Base-by-base conservation (phyloP, 140 eudicot genomes). In the Erigeron philadelphicus region DNA sequence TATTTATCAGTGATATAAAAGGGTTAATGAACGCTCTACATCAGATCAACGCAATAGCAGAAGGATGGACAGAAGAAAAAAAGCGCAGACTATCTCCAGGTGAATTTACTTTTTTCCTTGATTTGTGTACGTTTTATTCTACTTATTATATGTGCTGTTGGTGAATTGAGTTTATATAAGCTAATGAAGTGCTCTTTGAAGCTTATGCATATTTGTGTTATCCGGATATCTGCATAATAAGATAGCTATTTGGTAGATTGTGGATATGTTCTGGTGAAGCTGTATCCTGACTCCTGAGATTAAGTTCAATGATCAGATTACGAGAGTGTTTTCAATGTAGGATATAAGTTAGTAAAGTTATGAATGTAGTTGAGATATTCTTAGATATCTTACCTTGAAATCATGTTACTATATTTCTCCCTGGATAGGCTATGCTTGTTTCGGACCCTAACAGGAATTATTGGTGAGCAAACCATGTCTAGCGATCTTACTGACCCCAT, bases 11-110 rank as follows among this genome's bases (percentile, higher is more conserved):
- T 69, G 98, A 92, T 41, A 86, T 88, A 58, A 88, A 88, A 76
- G 98, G 95, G 11, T 45, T 45, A 5, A 69, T 91, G 85, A 74
- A 77, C 41, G 96, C 98, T 21, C 75, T 88, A 72, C 81, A 91
- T 82, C 87, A 80, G 87, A 88, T 88, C 72, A 82, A 77, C 64
- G 98, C 86, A 88, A 91, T 86, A 74, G 92, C 98, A 12, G 47
- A 88, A 82, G 79, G 98, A 91, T 48, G 96, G 89, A 4, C 98
- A 76, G 85, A 91, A 91, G 89, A 91, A 91, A 84, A n/a, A 88
- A 88, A 67, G 98, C 88, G 71, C 96, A 88, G 76, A 91, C 91
- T 16, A 88, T 88, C 72, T 91, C 96, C 45, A 88, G 98, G 98
- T 91, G 55, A 67, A 57, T 52, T 45, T 7, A 31, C 1, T 31